Conservation (phyloP, 108 stramenopile species). For the Cyclotella cryptica region DNA sequence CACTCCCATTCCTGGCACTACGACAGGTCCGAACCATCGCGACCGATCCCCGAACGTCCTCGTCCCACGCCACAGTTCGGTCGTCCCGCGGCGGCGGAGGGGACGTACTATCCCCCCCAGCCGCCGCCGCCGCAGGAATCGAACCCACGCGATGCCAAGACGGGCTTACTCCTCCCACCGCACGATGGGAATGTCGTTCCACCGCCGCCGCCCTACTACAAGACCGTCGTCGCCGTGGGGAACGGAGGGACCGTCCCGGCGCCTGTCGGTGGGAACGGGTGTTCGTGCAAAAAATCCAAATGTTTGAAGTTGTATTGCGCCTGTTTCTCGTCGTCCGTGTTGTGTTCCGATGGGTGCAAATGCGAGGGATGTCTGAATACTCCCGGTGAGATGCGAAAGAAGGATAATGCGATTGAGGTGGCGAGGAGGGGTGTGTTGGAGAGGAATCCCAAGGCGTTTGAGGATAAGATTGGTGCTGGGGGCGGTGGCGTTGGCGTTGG, state of each 20-base stretch:
- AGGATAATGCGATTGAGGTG: conserved; percentile 52
- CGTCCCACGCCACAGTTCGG: not conserved
- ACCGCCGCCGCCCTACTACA: not conserved
- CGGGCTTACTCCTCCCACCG: not conserved
- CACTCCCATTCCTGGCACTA: conserved; percentile 15
- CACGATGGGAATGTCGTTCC: not conserved
- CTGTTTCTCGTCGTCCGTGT: conserved; percentile 82
- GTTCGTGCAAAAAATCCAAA: conserved; percentile 58
- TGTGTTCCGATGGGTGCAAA: conserved; percentile 69
- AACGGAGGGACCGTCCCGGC: not conserved
- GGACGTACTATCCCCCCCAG: not conserved
- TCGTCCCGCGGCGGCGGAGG: not conserved
- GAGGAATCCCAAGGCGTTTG: conserved; percentile 80
- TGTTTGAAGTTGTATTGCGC: conserved; percentile 92
- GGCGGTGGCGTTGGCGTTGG: not conserved
- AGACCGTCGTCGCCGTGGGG: not conserved
- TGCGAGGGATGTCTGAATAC: conserved; percentile 80
- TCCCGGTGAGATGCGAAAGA: conserved; percentile 38
- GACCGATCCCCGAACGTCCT: not conserved
- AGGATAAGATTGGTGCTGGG: conserved; percentile 53
- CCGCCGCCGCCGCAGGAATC: too few relatives aligned
- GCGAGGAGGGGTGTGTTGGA: conserved; percentile 65
- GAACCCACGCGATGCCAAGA: not conserved
- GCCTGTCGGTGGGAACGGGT: not conserved
- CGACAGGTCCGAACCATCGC: not conserved